These are phyloP conservation scores for Pleurotus platypus DNA, from an alignment of 768 basidiomycete species.

Conservation along the genomic window DNA sequence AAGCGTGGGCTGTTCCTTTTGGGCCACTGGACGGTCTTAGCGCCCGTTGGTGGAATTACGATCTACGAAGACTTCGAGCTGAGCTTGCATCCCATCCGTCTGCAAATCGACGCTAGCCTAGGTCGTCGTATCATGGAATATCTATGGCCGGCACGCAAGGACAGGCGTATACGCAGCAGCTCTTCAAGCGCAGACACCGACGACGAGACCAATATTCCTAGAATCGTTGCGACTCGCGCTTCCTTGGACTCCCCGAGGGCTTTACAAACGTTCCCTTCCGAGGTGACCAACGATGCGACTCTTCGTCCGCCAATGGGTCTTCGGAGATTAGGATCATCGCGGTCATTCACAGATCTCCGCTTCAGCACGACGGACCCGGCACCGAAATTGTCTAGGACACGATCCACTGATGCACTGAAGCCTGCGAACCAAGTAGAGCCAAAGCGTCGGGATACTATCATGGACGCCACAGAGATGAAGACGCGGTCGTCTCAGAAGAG, in stretches of 20 bases:
- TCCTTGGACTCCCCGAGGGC: slow-evolving; percentile 51
- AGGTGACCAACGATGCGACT: slow-evolving; percentile 11
- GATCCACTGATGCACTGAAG: slow-evolving; percentile 35
- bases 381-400: slow-evolving; percentile 31
- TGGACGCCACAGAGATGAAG: slow-evolving; percentile 80
- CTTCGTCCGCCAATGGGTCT: slow-evolving; percentile 28
- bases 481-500: slow-evolving; percentile 78
- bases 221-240: slow-evolving; percentile 26
- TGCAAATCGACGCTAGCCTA: slow-evolving; percentile 82
- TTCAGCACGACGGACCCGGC: slow-evolving; percentile 15
- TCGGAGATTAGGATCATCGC: slow-evolving; percentile 54
- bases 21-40: slow-evolving; percentile 78
- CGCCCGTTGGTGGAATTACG: slow-evolving; percentile 90
- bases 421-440: slow-evolving; percentile 8
- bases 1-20: slow-evolving; percentile 72
- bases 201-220: slow-evolving; percentile 10
- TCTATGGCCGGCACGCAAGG: slow-evolving; percentile 69
- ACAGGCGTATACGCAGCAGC: slow-evolving; percentile 22
- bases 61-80: slow-evolving; percentile 84
- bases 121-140: slow-evolving; percentile 86
- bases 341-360: slow-evolving; percentile 70
- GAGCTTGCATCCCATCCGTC: slow-evolving; percentile 78
- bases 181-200: not conserved
- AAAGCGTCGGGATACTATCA: slow-evolving; percentile 19
- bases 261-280: slow-evolving; percentile 12